Conservation (phyloP, 2,329 filamentous ascomycete genomes). For the Colletotrichum magnum region DNA sequence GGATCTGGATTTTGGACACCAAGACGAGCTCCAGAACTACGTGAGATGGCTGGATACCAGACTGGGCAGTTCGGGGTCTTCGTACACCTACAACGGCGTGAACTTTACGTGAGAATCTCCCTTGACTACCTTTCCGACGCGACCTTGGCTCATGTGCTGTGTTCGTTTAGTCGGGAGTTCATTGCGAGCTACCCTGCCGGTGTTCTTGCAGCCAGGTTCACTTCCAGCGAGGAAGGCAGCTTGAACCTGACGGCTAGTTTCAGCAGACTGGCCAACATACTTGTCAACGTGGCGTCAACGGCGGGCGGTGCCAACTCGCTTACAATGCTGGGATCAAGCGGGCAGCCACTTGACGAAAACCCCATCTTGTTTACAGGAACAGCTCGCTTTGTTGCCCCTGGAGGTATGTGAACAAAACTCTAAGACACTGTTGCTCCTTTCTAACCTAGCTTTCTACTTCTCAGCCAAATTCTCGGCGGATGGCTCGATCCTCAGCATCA, state of each 20-base stretch:
- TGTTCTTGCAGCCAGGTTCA: conserved; percentile 52
- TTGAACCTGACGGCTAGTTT: conserved; percentile 46
- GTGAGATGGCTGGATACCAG: conserved; percentile 55
- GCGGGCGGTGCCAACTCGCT: conserved; percentile 45
- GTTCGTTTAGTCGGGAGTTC: conserved; percentile 50
- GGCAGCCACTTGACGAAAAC: conserved; percentile 37
- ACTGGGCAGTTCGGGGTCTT: conserved; percentile 52
- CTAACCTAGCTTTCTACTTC: background rate
- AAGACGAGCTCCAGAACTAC: conserved; percentile 49
- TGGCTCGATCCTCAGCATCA: conserved; percentile 35
- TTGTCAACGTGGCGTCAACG: conserved; percentile 35
- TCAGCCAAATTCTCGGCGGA: conserved; percentile 16
- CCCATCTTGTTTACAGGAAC: conserved; percentile 45
- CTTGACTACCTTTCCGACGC: background rate
- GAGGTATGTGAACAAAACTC: conserved; percentile 36
- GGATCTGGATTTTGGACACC: conserved; percentile 55
- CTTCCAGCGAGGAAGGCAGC: conserved; percentile 37
- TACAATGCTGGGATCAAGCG: conserved; percentile 42
- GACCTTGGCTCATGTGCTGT: background rate
- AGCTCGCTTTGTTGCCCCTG: conserved; percentile 38
- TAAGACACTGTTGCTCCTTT: background rate
- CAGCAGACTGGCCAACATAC: conserved; percentile 37
- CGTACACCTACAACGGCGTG: conserved; percentile 53
- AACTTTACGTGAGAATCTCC: conserved; percentile 42
- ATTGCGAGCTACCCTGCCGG: conserved; percentile 59